Evolutionary conservation across 148 eudicot species (phyloP).

Genomic region (Simmondsia chinensis): DNA sequence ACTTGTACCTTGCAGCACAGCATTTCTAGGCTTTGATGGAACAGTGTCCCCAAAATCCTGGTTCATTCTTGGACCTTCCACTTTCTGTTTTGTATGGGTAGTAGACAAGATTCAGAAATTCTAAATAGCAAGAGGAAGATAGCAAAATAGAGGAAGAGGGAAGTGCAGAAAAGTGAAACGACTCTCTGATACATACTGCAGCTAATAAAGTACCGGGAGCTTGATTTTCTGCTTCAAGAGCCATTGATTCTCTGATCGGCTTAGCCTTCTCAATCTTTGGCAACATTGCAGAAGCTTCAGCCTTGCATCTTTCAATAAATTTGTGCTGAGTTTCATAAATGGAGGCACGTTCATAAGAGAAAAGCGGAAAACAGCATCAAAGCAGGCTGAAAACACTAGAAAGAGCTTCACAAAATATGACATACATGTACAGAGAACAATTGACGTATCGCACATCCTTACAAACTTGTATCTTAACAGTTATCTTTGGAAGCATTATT

Average conservation of each 20-base stretch:
- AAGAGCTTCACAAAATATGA: no score
- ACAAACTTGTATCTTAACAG: no score
- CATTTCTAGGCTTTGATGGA: constrained; percentile 60
- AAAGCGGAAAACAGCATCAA: background rate
- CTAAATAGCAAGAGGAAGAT: background rate
- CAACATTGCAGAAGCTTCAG: constrained; percentile 67
- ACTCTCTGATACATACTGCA: constrained; percentile 30
- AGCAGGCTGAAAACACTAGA: no score
- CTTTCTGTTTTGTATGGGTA: constrained; percentile 15
- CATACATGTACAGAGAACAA: no score
- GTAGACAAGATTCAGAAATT: background rate
- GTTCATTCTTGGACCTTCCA: constrained; percentile 44
- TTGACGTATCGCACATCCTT: no score
- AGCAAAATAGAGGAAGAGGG: background rate
- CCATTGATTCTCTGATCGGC: constrained; percentile 65
- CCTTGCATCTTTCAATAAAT: constrained; percentile 88
- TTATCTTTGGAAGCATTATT: no score
- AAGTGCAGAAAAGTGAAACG: background rate
- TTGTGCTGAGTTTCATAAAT: constrained; percentile 50
- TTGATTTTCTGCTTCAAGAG: constrained; percentile 48
- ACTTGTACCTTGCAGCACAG: constrained; percentile 20
- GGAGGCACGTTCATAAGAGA: constrained; percentile 1
- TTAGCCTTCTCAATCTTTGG: constrained; percentile 87
- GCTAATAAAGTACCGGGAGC: constrained; percentile 42
- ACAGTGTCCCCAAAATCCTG: constrained; percentile 78